Base-by-base conservation (phyloP, 495 filamentous ascomycete species). In the Jackrogersella minutella region DNA sequence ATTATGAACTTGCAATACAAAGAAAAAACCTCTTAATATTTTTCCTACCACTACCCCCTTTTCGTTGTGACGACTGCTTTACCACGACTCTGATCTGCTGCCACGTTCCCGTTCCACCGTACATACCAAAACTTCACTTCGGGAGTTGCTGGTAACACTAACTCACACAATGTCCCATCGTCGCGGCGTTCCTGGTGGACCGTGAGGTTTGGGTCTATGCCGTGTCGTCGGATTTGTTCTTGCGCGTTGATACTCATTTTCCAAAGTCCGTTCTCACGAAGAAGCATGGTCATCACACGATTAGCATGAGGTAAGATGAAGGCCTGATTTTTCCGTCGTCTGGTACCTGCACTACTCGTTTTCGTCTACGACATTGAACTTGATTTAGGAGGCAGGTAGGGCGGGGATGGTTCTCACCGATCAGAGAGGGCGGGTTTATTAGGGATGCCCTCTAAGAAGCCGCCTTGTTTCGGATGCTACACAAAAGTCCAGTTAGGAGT, bases 401-500 rank as follows among this genome's bases (percentile, higher is more conserved):
- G 21, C n/a, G 41, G 41, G 39, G 39, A 9, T 19, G 2, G 41
- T 30, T 30, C 7, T 30, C 26, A 30, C 26, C 26, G 7, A 30
- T 7, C 3, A 3, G 14, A 50, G 46, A 50, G 46, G 46, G 13
- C 14, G 26, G 26, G 4, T 17, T 33, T 3, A 50, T n/a, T n/a
- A 50, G 24, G 26, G 26, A 13, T 19, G 46, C 17, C 24, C 24
- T 24, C 26, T 21, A 46, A 24, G 21, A 46, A 37, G n/a, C 10
- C 9, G 34, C n/a, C 34, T 50, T 66, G 34, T 56, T 50, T 34
- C 64, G 47, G 53, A 58, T 53, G 51, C 58, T 46, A 50, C n/a
- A 66, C 24, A 68, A 68, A 68, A 62, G 58, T 58, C 53, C 52
- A 34, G 59, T 68, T 55, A 37, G 65, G 65, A 68, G 65, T 68